phyloP scores from a whole-genome alignment of 169 alveolate genomes.

The Babesia sp. region DNA sequence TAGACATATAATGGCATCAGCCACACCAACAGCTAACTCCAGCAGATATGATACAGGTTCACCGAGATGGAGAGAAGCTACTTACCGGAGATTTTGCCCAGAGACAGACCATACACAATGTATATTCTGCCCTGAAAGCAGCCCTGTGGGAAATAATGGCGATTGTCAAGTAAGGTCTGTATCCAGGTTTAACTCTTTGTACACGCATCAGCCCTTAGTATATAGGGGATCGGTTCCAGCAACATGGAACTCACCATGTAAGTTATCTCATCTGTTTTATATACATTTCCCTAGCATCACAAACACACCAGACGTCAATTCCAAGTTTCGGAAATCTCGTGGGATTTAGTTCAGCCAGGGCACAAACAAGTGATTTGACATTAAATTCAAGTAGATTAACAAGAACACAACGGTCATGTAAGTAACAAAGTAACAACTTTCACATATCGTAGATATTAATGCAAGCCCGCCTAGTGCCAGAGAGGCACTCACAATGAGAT shows the following conservation, averaged over 20 bases:
- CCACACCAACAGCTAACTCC: background rate
- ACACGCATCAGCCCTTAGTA: constrained; percentile 1
- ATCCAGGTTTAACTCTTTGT: background rate
- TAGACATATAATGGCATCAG: background rate
- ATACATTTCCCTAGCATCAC: background rate
- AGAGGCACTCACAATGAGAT: constrained; percentile 36
- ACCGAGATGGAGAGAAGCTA: background rate
- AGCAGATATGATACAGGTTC: background rate
- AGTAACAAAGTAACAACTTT: background rate
- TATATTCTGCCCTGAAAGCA: background rate
- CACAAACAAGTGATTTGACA: background rate
- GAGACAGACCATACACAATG: background rate
- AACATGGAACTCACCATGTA: background rate
- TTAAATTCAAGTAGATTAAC: background rate
- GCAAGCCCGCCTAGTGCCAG: constrained; percentile 42
- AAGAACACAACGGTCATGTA: constrained; percentile 34
- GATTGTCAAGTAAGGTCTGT: background rate
- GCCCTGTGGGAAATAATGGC: background rate
- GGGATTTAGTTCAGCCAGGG: background rate
- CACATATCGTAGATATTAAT: background rate
- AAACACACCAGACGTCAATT: no score
- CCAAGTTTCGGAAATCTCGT: background rate
- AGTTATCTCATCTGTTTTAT: background rate
- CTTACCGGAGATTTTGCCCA: background rate
- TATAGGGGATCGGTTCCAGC: constrained; percentile 6